These are phyloP conservation scores for Cryptomeria japonica DNA, from an alignment of 75 land plant genomes.

Conservation along the genomic window DNA sequence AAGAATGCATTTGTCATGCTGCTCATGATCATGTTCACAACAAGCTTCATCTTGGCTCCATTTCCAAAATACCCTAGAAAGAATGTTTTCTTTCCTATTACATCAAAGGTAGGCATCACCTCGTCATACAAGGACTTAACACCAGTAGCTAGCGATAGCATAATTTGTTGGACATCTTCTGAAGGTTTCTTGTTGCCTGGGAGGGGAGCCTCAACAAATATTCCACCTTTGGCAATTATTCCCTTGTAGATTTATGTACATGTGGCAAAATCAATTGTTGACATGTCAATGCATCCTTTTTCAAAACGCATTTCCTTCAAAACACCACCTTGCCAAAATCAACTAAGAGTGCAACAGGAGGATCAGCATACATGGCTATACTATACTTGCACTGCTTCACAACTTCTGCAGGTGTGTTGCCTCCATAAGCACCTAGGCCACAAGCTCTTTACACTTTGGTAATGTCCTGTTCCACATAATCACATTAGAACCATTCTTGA, in stretches of 20 bases:
- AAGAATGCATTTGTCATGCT: no score
- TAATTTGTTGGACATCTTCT: conserved; percentile 84
- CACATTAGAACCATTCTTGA: no score
- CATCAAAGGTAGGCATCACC: conserved; percentile 68
- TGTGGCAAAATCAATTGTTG: conserved; percentile 90
- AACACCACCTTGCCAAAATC: conserved; percentile 86
- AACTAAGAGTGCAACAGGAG: conserved; percentile 85
- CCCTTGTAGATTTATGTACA: conserved; percentile 76
- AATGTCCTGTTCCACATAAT: no score
- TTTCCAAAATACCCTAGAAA: conserved; percentile 89
- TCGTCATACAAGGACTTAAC: conserved; percentile 77
- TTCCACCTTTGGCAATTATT: conserved; percentile 65
- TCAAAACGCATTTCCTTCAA: conserved; percentile 65
- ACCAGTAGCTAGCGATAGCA: conserved; percentile 96
- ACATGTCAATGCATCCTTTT: conserved; percentile 95
- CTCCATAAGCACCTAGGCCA: conserved; percentile 73
- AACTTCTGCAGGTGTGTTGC: conserved; percentile 49
- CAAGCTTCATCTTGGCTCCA: conserved; percentile 55
- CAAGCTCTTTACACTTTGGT: conserved; percentile 72
- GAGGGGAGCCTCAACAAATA: conserved; percentile 92
- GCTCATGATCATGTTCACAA: no score
- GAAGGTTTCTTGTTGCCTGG: conserved; percentile 98
- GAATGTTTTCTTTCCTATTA: conserved; percentile 85
- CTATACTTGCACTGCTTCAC: conserved; percentile 75
- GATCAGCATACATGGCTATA: conserved; percentile 94